Conservation (phyloP, 1,284 basidiomycete species). For the Sporisorium exsertum region DNA sequence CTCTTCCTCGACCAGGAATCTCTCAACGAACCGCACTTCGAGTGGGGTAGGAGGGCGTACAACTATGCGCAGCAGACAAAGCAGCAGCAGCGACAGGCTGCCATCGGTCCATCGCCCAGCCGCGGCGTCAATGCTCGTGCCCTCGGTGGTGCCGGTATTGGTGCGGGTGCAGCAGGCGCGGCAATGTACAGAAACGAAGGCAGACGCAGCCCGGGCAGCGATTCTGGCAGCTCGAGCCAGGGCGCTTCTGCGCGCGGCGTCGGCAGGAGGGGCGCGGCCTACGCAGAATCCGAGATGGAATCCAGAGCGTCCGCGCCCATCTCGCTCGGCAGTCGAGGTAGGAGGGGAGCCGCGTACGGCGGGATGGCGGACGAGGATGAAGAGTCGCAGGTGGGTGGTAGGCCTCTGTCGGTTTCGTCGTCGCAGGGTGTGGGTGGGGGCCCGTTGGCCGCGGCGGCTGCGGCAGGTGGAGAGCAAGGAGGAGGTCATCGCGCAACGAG, state of each 20-base stretch:
- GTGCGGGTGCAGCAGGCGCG: conserved; percentile 17
- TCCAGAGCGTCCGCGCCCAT: conserved; percentile 39
- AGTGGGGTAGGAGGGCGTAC: conserved; percentile 67
- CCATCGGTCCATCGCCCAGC: conserved; percentile 24
- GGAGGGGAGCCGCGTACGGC: conserved; percentile 54
- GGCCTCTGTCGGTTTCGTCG: conserved; percentile 13
- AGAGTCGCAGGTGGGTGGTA: conserved; percentile 33
- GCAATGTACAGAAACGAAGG: conserved; percentile 26
- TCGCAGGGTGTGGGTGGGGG: conserved; percentile 22
- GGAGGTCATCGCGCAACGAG: conserved; percentile 5
- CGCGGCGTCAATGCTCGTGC: background rate
- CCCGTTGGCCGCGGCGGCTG: conserved; percentile 40
- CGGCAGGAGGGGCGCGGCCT: conserved; percentile 55
- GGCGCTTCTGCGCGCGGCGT: conserved; percentile 1
- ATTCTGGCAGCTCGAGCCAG: conserved; percentile 16
- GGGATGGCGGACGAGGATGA: conserved; percentile 48
- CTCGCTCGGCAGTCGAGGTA: conserved; percentile 52
- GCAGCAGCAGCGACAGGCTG: conserved; percentile 22
- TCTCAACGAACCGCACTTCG: conserved; percentile 70
- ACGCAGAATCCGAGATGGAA: conserved; percentile 56
- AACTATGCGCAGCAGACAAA: conserved; percentile 53
- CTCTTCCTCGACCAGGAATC: conserved; percentile 72
- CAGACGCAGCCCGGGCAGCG: conserved; percentile 14
- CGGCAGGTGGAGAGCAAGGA: conserved; percentile 16
- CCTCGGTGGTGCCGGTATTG: conserved; percentile 21